These are phyloP conservation scores for Angomonas desouzai DNA, from an alignment of 208 protist genomes.

Conservation along the genomic window DNA sequence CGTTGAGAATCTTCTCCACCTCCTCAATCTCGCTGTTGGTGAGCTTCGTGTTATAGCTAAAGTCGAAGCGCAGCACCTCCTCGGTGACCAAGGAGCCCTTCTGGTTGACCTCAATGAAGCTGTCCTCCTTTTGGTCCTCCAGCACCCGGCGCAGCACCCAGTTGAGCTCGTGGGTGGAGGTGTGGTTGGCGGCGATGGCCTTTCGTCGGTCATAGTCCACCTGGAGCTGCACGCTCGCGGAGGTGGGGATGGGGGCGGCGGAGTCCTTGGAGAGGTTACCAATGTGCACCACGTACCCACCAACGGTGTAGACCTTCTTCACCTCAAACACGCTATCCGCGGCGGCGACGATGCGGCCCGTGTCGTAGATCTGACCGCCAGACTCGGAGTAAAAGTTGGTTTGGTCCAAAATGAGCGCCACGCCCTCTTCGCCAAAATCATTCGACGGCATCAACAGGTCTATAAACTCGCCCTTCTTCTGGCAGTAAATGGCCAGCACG, in stretches of 20 bases:
- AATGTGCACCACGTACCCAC: constrained; percentile 96
- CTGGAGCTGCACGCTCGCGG: constrained; percentile 60
- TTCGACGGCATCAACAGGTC: constrained; percentile 47
- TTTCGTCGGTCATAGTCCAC: constrained; percentile 90
- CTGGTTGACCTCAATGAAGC: constrained; percentile 92
- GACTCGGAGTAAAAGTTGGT: constrained; percentile 99
- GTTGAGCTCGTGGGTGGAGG: constrained; percentile 98
- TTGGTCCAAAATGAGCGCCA: constrained; percentile 91
- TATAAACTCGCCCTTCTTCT: constrained; percentile 62
- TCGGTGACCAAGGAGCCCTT: constrained; percentile 91
- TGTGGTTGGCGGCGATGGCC: constrained; percentile 94
- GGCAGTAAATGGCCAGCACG: constrained; percentile 85
- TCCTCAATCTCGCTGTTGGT: constrained; percentile 74
- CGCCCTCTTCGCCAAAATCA: constrained; percentile 47
- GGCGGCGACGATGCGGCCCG: constrained; percentile 78
- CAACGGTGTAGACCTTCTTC: constrained; percentile 90
- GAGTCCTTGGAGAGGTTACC: constrained; percentile 79
- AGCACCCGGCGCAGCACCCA: constrained; percentile 92
- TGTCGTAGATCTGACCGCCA: constrained; percentile 97
- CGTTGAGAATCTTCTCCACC: constrained; percentile 88
- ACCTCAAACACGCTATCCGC: constrained; percentile 86
- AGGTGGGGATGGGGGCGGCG: constrained; percentile 55
- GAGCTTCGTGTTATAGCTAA: constrained; percentile 88
- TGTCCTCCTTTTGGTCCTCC: constrained; percentile 72
- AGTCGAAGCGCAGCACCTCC: constrained; percentile 97